Evolutionary conservation across 306 rosid genomes (phyloP).

Genomic region (Geum urbanum): DNA sequence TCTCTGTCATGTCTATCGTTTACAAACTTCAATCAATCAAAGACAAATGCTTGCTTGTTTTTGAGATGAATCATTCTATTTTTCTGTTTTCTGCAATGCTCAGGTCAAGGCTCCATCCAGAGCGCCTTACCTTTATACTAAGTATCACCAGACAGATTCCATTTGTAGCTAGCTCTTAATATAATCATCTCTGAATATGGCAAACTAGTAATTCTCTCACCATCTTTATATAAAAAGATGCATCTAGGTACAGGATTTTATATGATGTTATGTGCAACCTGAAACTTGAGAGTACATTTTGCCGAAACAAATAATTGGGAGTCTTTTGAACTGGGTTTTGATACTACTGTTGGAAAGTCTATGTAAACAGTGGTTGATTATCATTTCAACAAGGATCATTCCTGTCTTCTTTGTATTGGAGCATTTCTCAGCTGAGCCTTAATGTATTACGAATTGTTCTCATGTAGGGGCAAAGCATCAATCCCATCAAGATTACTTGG

Average conservation of each 20-base stretch:
- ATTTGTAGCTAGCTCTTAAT: too few relatives aligned
- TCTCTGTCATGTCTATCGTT: too few relatives aligned
- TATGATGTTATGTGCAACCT: background rate
- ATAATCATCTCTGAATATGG: background rate
- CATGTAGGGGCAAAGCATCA: constrained; percentile 68
- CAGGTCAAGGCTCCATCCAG: too few relatives aligned
- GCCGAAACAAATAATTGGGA: too few relatives aligned
- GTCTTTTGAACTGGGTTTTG: background rate
- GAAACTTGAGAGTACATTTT: background rate
- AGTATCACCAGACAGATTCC: too few relatives aligned
- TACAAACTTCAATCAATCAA: too few relatives aligned
- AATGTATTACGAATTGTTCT: constrained; percentile 20
- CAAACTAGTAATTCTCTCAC: background rate
- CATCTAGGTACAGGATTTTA: background rate
- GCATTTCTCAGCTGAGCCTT: constrained; percentile 11
- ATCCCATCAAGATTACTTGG: constrained; percentile 96
- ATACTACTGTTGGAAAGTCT: background rate
- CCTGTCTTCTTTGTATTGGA: background rate
- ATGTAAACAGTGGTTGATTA: background rate
- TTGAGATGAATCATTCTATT: too few relatives aligned
- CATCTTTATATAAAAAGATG: background rate
- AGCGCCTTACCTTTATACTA: too few relatives aligned
- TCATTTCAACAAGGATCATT: background rate
- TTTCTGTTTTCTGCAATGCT: too few relatives aligned
- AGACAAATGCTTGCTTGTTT: too few relatives aligned